Evolutionary conservation across 2,329 filamentous ascomycete genomes (phyloP).

Genomic region (Sporothrix brunneoviolacea): DNA sequence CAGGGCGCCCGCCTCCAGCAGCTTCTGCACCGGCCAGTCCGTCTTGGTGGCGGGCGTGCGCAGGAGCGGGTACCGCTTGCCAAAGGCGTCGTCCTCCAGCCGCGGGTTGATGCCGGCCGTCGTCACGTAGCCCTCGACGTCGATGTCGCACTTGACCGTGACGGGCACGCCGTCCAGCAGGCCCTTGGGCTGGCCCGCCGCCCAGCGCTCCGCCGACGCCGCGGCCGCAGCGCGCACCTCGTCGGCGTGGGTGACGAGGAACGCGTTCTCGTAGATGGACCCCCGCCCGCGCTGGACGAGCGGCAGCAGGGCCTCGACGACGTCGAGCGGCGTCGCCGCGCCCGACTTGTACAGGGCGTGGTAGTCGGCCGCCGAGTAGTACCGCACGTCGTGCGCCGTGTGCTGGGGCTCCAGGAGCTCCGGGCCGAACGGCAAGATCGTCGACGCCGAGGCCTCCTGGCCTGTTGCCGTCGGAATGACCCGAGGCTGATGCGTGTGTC

Average conservation of each 20-base stretch:
- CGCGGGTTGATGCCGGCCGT: slow-evolving; percentile 55
- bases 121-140: slow-evolving; percentile 62
- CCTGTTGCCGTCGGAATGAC: slow-evolving; percentile 22
- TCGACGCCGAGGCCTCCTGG: slow-evolving; percentile 21
- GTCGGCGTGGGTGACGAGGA: slow-evolving; percentile 60
- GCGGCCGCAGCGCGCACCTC: slow-evolving; percentile 60
- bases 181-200: slow-evolving; percentile 56
- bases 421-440: slow-evolving; percentile 35
- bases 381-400: slow-evolving; percentile 40
- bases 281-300: slow-evolving; percentile 56
- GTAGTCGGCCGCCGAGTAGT: slow-evolving; percentile 70
- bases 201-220: slow-evolving; percentile 67
- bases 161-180: slow-evolving; percentile 77
- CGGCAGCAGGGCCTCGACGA: slow-evolving; percentile 64
- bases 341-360: slow-evolving; percentile 67
- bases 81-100: slow-evolving; percentile 20
- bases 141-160: slow-evolving; percentile 75
- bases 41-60: slow-evolving; percentile 46
- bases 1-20: slow-evolving; percentile 68
- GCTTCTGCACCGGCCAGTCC: slow-evolving; percentile 62
- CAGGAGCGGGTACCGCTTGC: slow-evolving; percentile 47
- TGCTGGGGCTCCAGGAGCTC: slow-evolving; percentile 35
- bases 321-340: slow-evolving; percentile 62
- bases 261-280: slow-evolving; percentile 60
- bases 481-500: background rate